phyloP scores from a whole-genome alignment of 192 early-diverging fungal genomes.

The Allomyces arbusculus region DNA sequence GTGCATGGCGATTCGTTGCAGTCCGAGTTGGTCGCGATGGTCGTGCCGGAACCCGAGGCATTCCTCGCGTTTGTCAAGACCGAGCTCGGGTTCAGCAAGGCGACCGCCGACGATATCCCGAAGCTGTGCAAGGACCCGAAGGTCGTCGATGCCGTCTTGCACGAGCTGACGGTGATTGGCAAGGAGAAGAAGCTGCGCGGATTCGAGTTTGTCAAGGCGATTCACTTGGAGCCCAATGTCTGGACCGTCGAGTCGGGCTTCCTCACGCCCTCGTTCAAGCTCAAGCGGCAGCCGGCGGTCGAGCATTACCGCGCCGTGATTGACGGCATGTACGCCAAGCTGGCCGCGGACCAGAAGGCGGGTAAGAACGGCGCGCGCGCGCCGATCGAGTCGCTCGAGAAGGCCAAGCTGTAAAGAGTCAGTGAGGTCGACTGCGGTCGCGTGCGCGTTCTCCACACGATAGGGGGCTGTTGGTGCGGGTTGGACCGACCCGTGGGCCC shows the following conservation, averaged over 20 bases:
- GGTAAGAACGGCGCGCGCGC: background rate
- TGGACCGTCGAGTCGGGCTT: conserved; percentile 51
- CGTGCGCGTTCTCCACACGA: too few relatives aligned
- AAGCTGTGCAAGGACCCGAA: conserved; percentile 34
- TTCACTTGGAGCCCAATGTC: conserved; percentile 36
- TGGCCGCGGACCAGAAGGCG: conserved; percentile 1
- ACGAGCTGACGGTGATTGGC: conserved; percentile 29
- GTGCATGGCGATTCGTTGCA: conserved; percentile 63
- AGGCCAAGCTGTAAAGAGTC: background rate
- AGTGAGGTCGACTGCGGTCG: too few relatives aligned
- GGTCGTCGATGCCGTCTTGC: conserved; percentile 23
- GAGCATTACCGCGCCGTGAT: conserved; percentile 21
- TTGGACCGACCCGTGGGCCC: too few relatives aligned
- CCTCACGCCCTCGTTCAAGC: conserved; percentile 57
- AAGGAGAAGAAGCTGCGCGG: conserved; percentile 35
- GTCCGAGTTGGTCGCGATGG: conserved; percentile 46
- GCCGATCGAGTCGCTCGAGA: background rate
- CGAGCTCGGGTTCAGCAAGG: conserved; percentile 12
- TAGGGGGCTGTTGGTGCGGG: too few relatives aligned
- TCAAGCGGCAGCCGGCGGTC: conserved; percentile 21
- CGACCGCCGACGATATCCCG: conserved; percentile 14
- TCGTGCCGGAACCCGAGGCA: conserved; percentile 46
- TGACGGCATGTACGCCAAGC: conserved; percentile 34
- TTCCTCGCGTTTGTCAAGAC: conserved; percentile 19
- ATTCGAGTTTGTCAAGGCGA: conserved; percentile 48